phyloP scores from a whole-genome alignment of 768 basidiomycete genomes.

The Saitozyma podzolica region DNA sequence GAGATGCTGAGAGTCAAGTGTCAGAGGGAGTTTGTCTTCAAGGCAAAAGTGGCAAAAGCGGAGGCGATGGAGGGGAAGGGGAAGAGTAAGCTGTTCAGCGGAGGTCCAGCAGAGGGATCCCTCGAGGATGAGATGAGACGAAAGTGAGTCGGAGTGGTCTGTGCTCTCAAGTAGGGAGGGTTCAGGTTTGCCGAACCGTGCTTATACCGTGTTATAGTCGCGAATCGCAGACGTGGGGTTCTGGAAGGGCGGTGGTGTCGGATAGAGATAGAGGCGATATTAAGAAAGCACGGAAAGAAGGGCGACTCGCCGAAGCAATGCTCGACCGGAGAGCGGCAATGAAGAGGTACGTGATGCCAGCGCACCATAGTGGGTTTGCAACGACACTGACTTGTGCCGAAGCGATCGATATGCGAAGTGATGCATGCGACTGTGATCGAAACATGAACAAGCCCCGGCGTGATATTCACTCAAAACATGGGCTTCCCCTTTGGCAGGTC shows the following conservation, averaged over 20 bases:
- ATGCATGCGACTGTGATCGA: not conserved
- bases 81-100: constrained; percentile 25
- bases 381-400: not conserved
- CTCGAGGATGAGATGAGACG: constrained; percentile 48
- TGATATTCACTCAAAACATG: not conserved
- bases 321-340: constrained; percentile 48
- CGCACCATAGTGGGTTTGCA: not conserved
- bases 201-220: constrained; percentile 18
- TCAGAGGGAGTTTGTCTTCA: constrained; percentile 50
- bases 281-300: constrained; percentile 50
- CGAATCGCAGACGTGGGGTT: constrained; percentile 48
- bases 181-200: not conserved
- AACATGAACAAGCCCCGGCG: too few relatives aligned
- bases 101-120: constrained; percentile 35
- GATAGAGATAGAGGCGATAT: constrained; percentile 43
- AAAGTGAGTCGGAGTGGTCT: constrained; percentile 40
- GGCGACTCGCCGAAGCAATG: constrained; percentile 50
- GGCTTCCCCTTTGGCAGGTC: constrained; percentile 23
- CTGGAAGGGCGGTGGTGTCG: constrained; percentile 42
- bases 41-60: constrained; percentile 31
- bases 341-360: constrained; percentile 40
- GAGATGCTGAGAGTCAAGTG: constrained; percentile 47
- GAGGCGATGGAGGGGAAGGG: constrained; percentile 24
- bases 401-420: constrained; percentile 50
- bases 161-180: not conserved